Base-by-base conservation (phyloP, 2,329 filamentous ascomycete species). In the Chaetothyriales sp. region DNA sequence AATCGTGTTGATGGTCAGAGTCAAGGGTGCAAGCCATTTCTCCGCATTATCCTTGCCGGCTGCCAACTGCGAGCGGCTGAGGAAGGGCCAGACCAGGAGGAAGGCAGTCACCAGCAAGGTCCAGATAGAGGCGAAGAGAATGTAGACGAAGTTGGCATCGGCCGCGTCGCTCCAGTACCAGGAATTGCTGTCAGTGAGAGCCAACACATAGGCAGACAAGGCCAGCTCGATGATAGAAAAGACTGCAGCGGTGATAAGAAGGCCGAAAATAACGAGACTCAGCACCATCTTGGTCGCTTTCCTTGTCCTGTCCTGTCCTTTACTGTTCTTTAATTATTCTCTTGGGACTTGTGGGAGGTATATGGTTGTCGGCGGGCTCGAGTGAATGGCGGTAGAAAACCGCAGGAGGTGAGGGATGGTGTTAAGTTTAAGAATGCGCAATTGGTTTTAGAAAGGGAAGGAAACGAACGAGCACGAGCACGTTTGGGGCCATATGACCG, bases 161-260 rank as follows among this genome's bases (percentile, higher is more conserved):
- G 51, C 59, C 15, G 25, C 59, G 32, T 28, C 18, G 18, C 53
- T 53, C 20, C 9, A 42, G 22, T 25, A 59, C 20, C 9, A 42
- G 22, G 20, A 59, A 22, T 25, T 20, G 22, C 53, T 52, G 25
- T 28, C 12, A 15, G 25, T 32, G n/a, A 51, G 19, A 20, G 46
- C 22, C 5, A 54, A 48, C 1, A 56, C 46, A 51, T 60, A 60
- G 28, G 54, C 62, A 7, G 52, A 48, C 6, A 65, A 49, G n/a
- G 62, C 63, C 12, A 65, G 51, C 49, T 65, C 61, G 8, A 63
- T 44, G 25, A 64, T 53, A 10, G 61, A 56, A 44, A 63, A 64
- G 52, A 49, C 51, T 18, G 64, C 45, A 1, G 55, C 55, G 2
- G 56, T 57, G 46, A 57, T 54, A 39, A 63, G 52, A 18, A 65